A percentile compares a stretch with the other conserved stretches of the same genome.
These are phyloP conservation scores for Eucalyptus pauciflora DNA, from an alignment of 345 rosid genomes.

Conservation along the genomic window DNA sequence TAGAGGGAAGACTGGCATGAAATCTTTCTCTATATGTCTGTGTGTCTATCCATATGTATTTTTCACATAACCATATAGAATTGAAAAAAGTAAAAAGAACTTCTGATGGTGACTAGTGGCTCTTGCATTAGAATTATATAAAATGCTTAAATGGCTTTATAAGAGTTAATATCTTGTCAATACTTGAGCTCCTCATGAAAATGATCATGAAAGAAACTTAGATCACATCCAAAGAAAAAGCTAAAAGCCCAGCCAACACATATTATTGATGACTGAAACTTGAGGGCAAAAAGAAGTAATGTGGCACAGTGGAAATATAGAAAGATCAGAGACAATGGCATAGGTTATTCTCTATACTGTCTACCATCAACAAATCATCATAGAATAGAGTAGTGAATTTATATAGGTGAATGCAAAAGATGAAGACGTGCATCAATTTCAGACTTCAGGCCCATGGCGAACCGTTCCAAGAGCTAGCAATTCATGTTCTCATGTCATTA, in stretches of 20 bases:
- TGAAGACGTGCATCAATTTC: not conserved
- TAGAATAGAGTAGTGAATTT: not conserved
- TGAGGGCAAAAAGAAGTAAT: not conserved
- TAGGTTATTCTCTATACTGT: not conserved
- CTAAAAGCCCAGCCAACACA: not conserved
- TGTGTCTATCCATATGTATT: not conserved
- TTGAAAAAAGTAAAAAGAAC: not conserved
- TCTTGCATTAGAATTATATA: not conserved
- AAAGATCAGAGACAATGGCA: not conserved
- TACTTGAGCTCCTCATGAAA: not conserved
- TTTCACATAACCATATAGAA: not conserved
- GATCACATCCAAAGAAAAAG: not conserved
- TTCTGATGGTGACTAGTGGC: not conserved
- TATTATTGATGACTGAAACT: not conserved
- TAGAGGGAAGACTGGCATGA: not conserved
- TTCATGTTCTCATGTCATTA: not conserved
- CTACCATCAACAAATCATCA: not conserved
- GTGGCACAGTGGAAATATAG: not conserved
- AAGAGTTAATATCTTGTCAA: not conserved
- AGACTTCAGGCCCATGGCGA: not conserved
- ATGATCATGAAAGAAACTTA: not conserved
- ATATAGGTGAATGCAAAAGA: not conserved
- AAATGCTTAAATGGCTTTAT: not conserved
- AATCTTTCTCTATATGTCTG: not conserved
- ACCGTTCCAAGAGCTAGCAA: not conserved